Base-by-base conservation (phyloP, 1,284 basidiomycete genomes). In the Cutaneotrichosporon cutaneum region DNA sequence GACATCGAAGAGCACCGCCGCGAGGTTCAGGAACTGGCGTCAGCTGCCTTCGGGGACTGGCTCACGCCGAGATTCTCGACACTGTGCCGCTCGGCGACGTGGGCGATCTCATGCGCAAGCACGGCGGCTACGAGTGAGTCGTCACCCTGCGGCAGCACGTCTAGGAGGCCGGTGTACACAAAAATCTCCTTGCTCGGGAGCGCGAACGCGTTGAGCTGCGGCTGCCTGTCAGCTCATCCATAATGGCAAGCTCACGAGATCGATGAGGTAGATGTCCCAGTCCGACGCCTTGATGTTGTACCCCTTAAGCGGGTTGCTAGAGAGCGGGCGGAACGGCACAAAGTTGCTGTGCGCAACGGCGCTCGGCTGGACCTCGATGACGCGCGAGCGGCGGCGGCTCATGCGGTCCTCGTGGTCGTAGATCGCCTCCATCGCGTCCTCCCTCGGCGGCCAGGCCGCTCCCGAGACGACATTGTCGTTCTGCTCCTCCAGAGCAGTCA, bases 121-220 rank as follows among this genome's bases (percentile, higher is more conserved):
- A 83, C 78, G 2, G 81, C 82, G 1, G 82, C 81, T 14, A 83
- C 69, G 45, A 83, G 70, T 4, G 81, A 73, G 66, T 83, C 82
- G 61, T 81, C 78, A 6, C 35, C 35, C 10, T 81, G 72, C 1
- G 76, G 76, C 8, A 78, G 60, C 3, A 81, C 68, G 33, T 81
- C 72, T 7, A 84, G 74, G 30, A 84, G 70, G 16, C 83, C 83
- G 1, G 82, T 81, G 69, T 83, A 83, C 35, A 83, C 77, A 59
- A 83, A 82, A 33, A 83, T 74, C 60, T 83, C 81, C 64, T 81
- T 81, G 33, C 81, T 81, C 3, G 82, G 82, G 2, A 83, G 70
- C 1, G 82, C 82, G 63, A 82, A 82, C 3, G 82, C 82, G 65
- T 84, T 83, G 64, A 66, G 36, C 54, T 79, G 76, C 0, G 82